Base-by-base conservation (phyloP, 371 early-diverging fungal species). In the Rhizomucor pusillus region DNA sequence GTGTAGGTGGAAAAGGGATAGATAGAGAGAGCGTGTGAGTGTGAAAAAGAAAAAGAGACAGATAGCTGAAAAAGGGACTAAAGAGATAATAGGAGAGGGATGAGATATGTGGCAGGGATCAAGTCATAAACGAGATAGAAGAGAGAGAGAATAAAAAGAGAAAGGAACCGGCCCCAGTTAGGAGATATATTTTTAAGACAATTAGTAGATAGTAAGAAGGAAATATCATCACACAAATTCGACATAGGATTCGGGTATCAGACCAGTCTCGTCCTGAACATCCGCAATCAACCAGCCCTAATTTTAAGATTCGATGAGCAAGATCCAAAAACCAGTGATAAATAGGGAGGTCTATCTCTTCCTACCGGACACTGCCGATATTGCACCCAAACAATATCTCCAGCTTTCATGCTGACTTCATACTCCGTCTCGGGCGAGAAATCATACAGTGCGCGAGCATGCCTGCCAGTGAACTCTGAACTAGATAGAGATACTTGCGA, bases 211-310 rank as follows among this genome's bases (percentile, higher is more conserved):
- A 29, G 29, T 29, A 29, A 48, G 16, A 43, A 29, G 19, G 20
- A n/a, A 41, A 14, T 5, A 41, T 35, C 19, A 36, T 61, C 56
- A 63, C 20, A 79, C 45, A 43, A 85, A 50, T 58, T 79, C 73
- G 11, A 89, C 81, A 60, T 87, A 89, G 54, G 85, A 85, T 51
- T 86, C 89, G 20, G 90, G 90, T 41, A 89, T 75, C 44, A 89
- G 62, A 4, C 90, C 90, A 10, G 79, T 75, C 50, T 79, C 68
- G 49, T 76, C 77, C 25, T 61, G 68, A 25, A 83, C 73, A 59
- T 79, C 82, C 6, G 84, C 90, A 44, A 88, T 71, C 23, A 88
- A 67, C 90, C 90, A 89, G 47, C 89, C 90, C 59, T 62, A 57
- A 16, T 22, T 19, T 3, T 18, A 29, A 29, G 29, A 29, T 5